Evolutionary conservation across 768 basidiomycete species (phyloP), one percentile per base, ranked within the genome.

Genomic region (Mrakia frigida): DNA sequence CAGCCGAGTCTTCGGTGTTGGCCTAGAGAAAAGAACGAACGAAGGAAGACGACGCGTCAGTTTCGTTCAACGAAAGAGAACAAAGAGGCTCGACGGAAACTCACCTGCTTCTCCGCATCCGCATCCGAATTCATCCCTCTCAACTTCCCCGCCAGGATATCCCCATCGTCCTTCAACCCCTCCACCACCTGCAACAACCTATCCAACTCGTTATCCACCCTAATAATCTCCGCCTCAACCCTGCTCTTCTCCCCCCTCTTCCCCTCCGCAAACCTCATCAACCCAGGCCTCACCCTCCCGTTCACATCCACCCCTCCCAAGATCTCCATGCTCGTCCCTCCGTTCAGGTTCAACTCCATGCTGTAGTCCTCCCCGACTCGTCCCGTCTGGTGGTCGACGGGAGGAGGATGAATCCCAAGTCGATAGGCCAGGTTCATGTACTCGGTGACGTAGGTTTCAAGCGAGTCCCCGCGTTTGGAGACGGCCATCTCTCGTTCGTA

Each of bases 401-500:
- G 87, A 50, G 92, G 91, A 31, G 88, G 85, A 78, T 91, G 90
- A 23, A 97, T 84, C 41, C 90, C 93, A 50, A 96, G 87, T 23
- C 88, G 86, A 14, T 90, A 89, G 39, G 92, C 87, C 67, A 91
- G 84, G 75, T 89, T 87, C 39, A 88, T 91, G 83, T 98, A 98
- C 68, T 88, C 85, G 80, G 92, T 90, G 6, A 94, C 84, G 14
- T 91, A 89, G 81, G 91, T 89, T 84, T 98, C 94, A 46, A 94
- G 89, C 31, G 88, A 88, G 31, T 91, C 90, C 35, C 88, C 90
- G 60, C 91, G 89, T 80, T 91, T 91, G 2, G 91, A 89, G 76
- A 93, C 88, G 71, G 88, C 87, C 75, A 98, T 91, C 82, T 98
- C 96, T 69, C 93, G 88, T 25, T 88, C 88, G 86, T 92, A 89